Conservation (phyloP, 2,329 filamentous ascomycete genomes). For the Cladosporium oxysporum region DNA sequence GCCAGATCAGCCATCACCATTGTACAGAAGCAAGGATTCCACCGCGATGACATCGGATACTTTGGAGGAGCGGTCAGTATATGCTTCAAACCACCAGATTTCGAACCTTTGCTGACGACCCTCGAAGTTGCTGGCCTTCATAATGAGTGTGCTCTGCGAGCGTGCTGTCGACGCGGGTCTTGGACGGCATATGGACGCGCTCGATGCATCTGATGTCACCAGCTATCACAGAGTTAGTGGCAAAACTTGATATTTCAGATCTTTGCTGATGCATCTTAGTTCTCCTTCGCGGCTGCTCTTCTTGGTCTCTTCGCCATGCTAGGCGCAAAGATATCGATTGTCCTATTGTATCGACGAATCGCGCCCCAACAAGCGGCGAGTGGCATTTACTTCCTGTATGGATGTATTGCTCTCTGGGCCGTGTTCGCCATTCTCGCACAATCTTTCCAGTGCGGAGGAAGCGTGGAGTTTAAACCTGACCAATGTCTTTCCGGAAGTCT, state of each 20-base stretch:
- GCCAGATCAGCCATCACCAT: slow-evolving; percentile 15
- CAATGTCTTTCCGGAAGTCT: slow-evolving; percentile 25
- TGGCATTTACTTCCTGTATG: slow-evolving; percentile 17
- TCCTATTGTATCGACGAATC: slow-evolving; percentile 20
- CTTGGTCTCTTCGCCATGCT: slow-evolving; percentile 14
- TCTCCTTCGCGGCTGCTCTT: slow-evolving; percentile 17
- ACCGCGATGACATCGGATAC: slow-evolving; percentile 18
- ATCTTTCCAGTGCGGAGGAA: slow-evolving; percentile 27
- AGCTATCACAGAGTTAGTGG: not conserved
- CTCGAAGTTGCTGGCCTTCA: not conserved
- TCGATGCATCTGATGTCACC: not conserved
- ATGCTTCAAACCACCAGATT: not conserved
- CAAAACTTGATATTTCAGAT: not conserved
- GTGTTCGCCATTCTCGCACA: slow-evolving; percentile 23
- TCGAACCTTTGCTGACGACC: not conserved
- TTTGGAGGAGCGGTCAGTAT: slow-evolving; percentile 13
- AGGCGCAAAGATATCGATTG: slow-evolving; percentile 20
- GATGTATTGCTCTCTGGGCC: slow-evolving; percentile 17
- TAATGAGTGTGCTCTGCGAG: not conserved
- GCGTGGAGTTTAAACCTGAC: slow-evolving; percentile 18
- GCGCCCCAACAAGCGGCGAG: slow-evolving; percentile 19
- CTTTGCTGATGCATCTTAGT: not conserved
- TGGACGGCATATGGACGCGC: not conserved
- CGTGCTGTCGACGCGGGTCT: not conserved
- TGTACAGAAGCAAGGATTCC: slow-evolving; percentile 17